Conservation (phyloP, 75 land plant species). For the Pinus tabuliformis region DNA sequence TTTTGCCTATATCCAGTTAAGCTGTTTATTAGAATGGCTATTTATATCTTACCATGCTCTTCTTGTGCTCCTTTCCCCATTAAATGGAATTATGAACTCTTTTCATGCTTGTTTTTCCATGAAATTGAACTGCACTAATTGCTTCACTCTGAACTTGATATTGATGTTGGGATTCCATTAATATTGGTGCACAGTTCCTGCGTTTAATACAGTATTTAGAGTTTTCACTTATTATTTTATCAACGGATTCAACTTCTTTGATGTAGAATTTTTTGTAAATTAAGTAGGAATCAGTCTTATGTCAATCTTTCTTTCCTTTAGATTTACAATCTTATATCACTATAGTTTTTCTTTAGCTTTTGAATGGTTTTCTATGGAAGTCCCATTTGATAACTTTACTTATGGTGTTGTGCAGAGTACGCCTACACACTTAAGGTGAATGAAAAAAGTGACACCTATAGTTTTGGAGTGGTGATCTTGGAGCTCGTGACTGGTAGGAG, state of each 20-base stretch:
- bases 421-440: conserved; percentile 43
- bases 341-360: too few species aligned
- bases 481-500: conserved; percentile 32
- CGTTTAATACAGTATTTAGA: neutral
- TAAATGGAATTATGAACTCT: too few species aligned
- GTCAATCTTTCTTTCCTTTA: too few species aligned
- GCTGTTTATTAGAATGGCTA: neutral
- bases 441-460: conserved; percentile 29
- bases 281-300: too few species aligned
- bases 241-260: neutral
- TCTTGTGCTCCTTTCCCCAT: neutral
- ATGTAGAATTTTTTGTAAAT: too few species aligned
- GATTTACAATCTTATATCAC: too few species aligned
- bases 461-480: conserved; percentile 36
- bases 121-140: neutral
- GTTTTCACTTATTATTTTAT: neutral
- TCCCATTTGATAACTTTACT: neutral
- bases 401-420: conserved; percentile 23
- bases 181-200: neutral
- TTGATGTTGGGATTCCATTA: neutral
- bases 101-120: neutral
- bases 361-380: neutral
- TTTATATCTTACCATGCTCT: too few species aligned
- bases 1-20: neutral
- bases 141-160: neutral